Evolutionary conservation across 306 rosid species (phyloP).

Genomic region (Dryas drummondii): DNA sequence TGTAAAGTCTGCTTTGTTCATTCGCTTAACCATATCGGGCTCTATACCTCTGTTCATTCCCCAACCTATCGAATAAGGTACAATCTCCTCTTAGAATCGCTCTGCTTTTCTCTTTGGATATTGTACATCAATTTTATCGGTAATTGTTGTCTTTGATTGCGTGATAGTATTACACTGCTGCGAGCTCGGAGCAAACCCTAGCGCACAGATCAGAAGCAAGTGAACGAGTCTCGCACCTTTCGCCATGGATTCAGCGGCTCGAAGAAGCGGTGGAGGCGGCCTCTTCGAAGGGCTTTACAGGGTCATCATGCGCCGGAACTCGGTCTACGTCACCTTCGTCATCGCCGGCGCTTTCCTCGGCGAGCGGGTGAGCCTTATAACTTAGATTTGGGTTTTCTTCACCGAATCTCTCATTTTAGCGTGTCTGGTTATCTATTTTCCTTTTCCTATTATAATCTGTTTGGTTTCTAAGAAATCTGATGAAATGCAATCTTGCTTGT

Average conservation of each 20-base stretch:
- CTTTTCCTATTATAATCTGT: not conserved
- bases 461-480: not conserved
- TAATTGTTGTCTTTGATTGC: not conserved
- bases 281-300: constrained; percentile 66
- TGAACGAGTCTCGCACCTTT: not conserved
- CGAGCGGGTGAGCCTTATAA: constrained; percentile 55
- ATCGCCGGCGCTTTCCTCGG: constrained; percentile 83
- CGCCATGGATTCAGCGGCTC: constrained; percentile 54
- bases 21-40: not conserved
- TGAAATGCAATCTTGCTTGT: not conserved
- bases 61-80: not conserved
- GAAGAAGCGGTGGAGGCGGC: constrained; percentile 70
- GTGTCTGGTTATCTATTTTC: not conserved
- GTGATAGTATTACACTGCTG: not conserved
- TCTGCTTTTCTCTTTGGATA: not conserved
- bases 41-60: not conserved
- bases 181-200: constrained; percentile 30
- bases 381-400: not conserved
- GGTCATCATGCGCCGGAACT: constrained; percentile 80
- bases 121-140: not conserved
- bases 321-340: constrained; percentile 63
- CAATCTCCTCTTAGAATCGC: not conserved
- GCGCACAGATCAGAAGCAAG: constrained; percentile 25
- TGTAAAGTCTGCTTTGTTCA: too few species aligned
- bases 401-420: not conserved